Percentiles rank a stretch among this genome's conserved stretches.
Evolutionary conservation across 345 rosid genomes (phyloP).

Genomic region (Heritiera littoralis): DNA sequence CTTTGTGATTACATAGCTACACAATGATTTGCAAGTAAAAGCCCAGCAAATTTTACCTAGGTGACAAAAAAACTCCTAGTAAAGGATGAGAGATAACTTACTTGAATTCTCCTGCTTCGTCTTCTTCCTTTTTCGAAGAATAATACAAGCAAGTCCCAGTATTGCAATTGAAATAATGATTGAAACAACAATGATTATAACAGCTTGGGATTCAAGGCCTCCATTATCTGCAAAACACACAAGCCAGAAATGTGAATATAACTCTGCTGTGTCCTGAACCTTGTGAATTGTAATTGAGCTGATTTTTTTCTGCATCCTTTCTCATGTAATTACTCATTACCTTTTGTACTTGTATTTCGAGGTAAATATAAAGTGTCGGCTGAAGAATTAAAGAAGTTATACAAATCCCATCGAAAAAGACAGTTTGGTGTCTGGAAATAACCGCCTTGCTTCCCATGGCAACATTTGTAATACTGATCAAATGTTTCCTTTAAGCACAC

Average conservation of each 20-base stretch:
- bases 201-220: not conserved
- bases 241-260: too few relatives aligned
- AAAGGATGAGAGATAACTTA: not conserved
- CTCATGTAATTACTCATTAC: not conserved
- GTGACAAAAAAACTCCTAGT: too few relatives aligned
- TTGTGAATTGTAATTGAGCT: not conserved
- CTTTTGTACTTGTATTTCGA: not conserved
- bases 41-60: too few relatives aligned
- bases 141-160: not conserved
- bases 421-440: constrained; percentile 42
- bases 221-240: not conserved
- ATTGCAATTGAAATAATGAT: not conserved
- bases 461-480: constrained; percentile 19
- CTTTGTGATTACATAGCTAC: not conserved
- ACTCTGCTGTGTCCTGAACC: not conserved
- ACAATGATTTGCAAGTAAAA: too few relatives aligned
- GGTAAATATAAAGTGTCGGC: not conserved
- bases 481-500: constrained; percentile 28
- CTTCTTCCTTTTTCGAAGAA: not conserved
- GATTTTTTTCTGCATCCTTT: too few relatives aligned
- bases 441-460: constrained; percentile 41
- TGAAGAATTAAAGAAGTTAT: constrained; percentile 33
- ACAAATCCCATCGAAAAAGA: constrained; percentile 45
- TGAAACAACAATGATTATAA: not conserved
- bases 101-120: not conserved